Evolutionary conservation across 176 grass and related monocot species (phyloP), one percentile per base, ranked within the genome.

Genomic region (Juncus effusus): DNA sequence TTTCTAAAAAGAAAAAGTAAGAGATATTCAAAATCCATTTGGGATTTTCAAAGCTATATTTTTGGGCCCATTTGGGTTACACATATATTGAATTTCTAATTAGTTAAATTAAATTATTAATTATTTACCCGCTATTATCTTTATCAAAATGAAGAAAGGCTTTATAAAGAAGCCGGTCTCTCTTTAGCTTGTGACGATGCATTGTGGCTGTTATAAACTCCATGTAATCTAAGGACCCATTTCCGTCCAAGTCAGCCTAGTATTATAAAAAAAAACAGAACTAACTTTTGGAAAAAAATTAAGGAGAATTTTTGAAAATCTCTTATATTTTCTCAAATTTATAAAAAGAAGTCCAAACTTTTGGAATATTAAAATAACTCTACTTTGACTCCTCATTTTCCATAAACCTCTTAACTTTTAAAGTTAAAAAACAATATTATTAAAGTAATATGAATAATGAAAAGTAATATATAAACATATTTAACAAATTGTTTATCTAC

Each of bases 121-220:
- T 52, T 55, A 60, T 54, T 7, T 44, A 75, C 72, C 72, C 55
- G 38, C 72, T 75, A 37, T 54, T 63, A 54, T 75, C 72, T 63
- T 62, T 63, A 60, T 75, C 72, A 52, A 75, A 75, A 38, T 75
- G 51, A 7, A 40, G 38, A 38, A 75, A 75, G 10, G 72, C 72
- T 51, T 64, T 75, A 10, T 54, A 52, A 35, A 75, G 28, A 53
- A 62, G 58, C 16, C 62, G 56, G 16, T 75, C 72, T 37, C 59
- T 63, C 51, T 75, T 57, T 51, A 75, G 72, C 51, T 41, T 75
- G 42, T 75, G 72, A 8, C 59, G 38, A 38, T 75, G 72, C 72
- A 75, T 75, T 40, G 72, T 75, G 10, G 72, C 72, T 9, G 72
- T 75, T 45, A 75, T 75, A 42, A 75, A 75, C 59, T 75, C 72